Base-by-base conservation (phyloP, 352 stramenopile genomes). In the Plasmopara viticola region DNA sequence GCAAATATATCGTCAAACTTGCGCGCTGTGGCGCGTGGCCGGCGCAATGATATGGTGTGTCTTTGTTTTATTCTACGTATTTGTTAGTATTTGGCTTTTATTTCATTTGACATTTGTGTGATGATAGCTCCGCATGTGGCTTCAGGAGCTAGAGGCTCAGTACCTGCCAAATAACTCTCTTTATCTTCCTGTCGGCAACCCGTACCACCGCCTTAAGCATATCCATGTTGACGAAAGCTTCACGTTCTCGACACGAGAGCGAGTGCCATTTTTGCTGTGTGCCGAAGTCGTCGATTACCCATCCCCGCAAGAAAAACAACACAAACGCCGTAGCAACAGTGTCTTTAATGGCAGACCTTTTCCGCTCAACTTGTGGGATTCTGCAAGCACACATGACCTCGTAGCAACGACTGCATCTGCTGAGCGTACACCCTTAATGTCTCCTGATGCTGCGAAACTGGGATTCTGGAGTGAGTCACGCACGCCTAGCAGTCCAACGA, bases 391-490 rank as follows among this genome's bases (percentile, higher is more conserved):
- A 3, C 72, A 58, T 34, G 68, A 77, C 14, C 40, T 71, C 12
- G 44, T 31, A 25, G 51, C 64, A 42, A 51, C 58, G 20, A 53
- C 62, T 20, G 55, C 58, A 9, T 46, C 65, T 17, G 53, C 73
- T 0, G 69, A 81, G 17, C 70, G 68, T 7, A 62, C 64, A 6
- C 68, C 72, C 10, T 64, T 74, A 30, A 62, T 72, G 46, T 88
- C 75, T 5, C 73, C 76, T 6, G 76, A 91, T 10, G 74, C 77
- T 13, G 58, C 70, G 2, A 78, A 76, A 44, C 66, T 92, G 2
- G 82, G 82, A 14, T 93, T 93, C 51, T 93, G 82, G 82, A 93
- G 82, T 44, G 77, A 90, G 43, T 80, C 74, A 8, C 82, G 84
- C 34, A 77, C 71, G 20, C 44, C 57, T 12, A 63, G 48, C 29